Evolutionary conservation across 306 rosid species (phyloP).

Genomic region (Cicer arietinum): DNA sequence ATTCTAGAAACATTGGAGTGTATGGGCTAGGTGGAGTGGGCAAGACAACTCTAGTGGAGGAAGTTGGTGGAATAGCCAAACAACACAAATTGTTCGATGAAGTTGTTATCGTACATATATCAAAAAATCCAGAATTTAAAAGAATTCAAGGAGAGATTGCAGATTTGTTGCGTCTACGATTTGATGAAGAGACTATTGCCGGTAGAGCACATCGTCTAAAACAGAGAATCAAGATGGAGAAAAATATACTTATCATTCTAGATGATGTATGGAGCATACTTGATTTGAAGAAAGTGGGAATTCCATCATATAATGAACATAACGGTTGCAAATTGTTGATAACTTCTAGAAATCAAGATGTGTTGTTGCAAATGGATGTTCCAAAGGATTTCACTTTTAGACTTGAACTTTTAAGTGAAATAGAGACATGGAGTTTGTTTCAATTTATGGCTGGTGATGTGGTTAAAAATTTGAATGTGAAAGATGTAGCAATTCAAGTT

Average conservation of each 20-base stretch:
- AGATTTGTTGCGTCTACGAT: not conserved
- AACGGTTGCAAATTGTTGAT: not conserved
- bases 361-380: not conserved
- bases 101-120: not conserved
- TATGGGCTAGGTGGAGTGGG: slow-evolving; percentile 10
- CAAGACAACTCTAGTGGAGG: not conserved
- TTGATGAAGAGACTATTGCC: not conserved
- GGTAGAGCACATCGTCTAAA: not conserved
- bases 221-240: not conserved
- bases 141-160: slow-evolving; percentile 7
- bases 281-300: slow-evolving; percentile 11
- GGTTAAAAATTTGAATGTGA: not conserved
- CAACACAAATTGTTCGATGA: not conserved
- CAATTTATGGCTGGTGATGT: not conserved
- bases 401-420: not conserved
- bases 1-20: not conserved
- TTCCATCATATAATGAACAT: not conserved
- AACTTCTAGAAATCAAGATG: not conserved
- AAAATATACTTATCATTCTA: slow-evolving; percentile 4
- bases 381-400: not conserved
- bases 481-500: slow-evolving; percentile 4
- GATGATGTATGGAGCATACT: not conserved
- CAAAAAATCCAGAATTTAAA: not conserved
- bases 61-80: not conserved
- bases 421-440: slow-evolving; percentile 15